Evolutionary conservation across 1,284 basidiomycete species (phyloP), one percentile per base, ranked within the genome.

Genomic region (Meira nashicola): DNA sequence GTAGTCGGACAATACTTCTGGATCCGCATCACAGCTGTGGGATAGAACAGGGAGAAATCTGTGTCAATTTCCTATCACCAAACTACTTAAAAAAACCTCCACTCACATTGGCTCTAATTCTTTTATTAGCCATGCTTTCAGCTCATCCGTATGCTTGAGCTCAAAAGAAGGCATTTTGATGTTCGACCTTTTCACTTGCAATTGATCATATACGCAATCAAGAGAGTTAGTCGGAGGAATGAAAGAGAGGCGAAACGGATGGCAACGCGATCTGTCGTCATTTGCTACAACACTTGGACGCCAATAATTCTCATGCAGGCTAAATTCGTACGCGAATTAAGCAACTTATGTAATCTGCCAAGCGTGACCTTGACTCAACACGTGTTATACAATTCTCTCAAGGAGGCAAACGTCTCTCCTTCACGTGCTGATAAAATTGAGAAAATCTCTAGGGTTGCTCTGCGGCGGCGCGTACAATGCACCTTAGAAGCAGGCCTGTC

Each of bases 21-120:
- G 92, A 78, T 96, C 93, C 55, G 93, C 93, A 79, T 97, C 93
- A 77, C 91, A 95, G 82, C 92, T 95, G 74, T 12, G 51, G 38
- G n/a, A 28, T 28, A 49, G 19, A 15, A 39, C 11, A 21, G 48
- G 3, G 21, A 17, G 48, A 50, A 25, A 39, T 2, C 3, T 39
- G 48, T 21, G 23, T 43, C 41, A 43, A 10, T 21, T 43, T 43
- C 41, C 10, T 15, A 21, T 4, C 41, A 21, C 4, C 10, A 43
- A 21, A 10, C 4, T 10, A n/a, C 6, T 10, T n/a, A 43, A 21
- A 11, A 12, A 17, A 44, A 15, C 9, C 14, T 43, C 12, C 17
- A 62, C 63, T 58, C 46, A 62, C 60, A 73, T 74, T 33, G 70
- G 70, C 50, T 63, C 70, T n/a, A 74, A 65, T 57, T 71, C 68